A percentile compares a stretch with the other conserved stretches of the same genome.
These are phyloP conservation scores for Neonectria neomacrospora DNA, from an alignment of 2,329 filamentous ascomycete species.

Conservation along the genomic window DNA sequence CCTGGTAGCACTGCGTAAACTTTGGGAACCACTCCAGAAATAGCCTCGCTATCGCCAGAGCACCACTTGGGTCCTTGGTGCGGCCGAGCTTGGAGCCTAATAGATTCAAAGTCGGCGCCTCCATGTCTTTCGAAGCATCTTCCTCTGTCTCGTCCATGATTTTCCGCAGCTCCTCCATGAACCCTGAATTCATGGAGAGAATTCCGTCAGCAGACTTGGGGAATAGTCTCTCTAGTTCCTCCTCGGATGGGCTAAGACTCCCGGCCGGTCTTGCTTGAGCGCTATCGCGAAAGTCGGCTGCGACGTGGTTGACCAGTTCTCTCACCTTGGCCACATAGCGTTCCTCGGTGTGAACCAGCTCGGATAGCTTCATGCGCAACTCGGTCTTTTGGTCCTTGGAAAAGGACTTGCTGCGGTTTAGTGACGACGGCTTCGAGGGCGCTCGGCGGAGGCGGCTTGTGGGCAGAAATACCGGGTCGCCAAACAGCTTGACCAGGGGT, in stretches of 20 bases:
- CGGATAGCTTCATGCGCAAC: slow-evolving; percentile 86
- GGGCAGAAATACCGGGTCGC: slow-evolving; percentile 86
- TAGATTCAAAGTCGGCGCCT: slow-evolving; percentile 60
- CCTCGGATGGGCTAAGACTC: slow-evolving; percentile 77
- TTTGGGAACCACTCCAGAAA: slow-evolving; percentile 93
- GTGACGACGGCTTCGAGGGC: slow-evolving; percentile 84
- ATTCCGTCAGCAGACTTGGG: slow-evolving; percentile 84
- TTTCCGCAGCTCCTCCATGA: slow-evolving; percentile 79
- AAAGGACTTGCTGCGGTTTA: slow-evolving; percentile 83
- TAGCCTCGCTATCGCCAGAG: slow-evolving; percentile 79
- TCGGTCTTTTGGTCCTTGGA: slow-evolving; percentile 84
- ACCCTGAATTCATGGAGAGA: slow-evolving; percentile 81
- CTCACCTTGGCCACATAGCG: slow-evolving; percentile 91
- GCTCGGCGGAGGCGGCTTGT: slow-evolving; percentile 86
- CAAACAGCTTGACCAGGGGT: slow-evolving; percentile 80
- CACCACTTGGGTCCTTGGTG: slow-evolving; percentile 79
- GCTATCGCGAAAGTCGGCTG: slow-evolving; percentile 80
- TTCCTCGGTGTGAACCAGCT: slow-evolving; percentile 92
- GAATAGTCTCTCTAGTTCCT: slow-evolving; percentile 81
- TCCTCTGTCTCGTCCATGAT: slow-evolving; percentile 87
- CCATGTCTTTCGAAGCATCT: slow-evolving; percentile 80
- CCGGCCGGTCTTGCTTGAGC: slow-evolving; percentile 67
- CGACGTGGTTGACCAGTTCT: slow-evolving; percentile 83
- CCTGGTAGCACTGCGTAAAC: slow-evolving; percentile 90
- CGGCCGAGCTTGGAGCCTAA: slow-evolving; percentile 58